Conservation (phyloP, 805 yeast species). For the Tetrapisispora pingtungensis region DNA sequence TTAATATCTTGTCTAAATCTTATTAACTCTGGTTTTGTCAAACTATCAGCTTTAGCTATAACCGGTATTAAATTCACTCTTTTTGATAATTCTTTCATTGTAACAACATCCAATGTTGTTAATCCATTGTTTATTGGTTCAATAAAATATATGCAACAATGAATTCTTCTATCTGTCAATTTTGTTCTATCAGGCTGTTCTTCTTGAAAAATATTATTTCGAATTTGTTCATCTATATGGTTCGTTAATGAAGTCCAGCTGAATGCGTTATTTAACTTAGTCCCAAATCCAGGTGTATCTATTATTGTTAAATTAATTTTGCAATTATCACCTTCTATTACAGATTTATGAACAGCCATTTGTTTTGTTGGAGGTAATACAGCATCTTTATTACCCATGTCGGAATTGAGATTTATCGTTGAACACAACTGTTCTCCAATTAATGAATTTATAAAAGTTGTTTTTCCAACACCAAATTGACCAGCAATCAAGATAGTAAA, state of each 20-base stretch:
- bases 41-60: slow-evolving; percentile 68
- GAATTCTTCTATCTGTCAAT: slow-evolving; percentile 59
- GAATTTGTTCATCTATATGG: slow-evolving; percentile 74
- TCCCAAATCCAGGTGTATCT: slow-evolving; percentile 76
- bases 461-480: slow-evolving; percentile 75
- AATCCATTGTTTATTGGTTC: slow-evolving; percentile 56
- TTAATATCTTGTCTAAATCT: slow-evolving; percentile 46
- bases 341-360: slow-evolving; percentile 34
- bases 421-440: slow-evolving; percentile 39
- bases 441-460: slow-evolving; percentile 71
- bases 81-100: slow-evolving; percentile 58
- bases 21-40: slow-evolving; percentile 42
- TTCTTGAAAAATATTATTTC: slow-evolving; percentile 58
- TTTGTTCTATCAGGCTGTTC: slow-evolving; percentile 55
- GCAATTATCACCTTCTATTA: slow-evolving; percentile 51
- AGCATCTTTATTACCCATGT: slow-evolving; percentile 28
- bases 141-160: slow-evolving; percentile 77
- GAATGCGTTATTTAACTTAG: slow-evolving; percentile 50
- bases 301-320: slow-evolving; percentile 50
- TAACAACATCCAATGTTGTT: slow-evolving; percentile 56
- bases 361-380: slow-evolving; percentile 2
- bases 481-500: slow-evolving; percentile 83
- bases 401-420: slow-evolving; percentile 28
- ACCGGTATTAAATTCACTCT: slow-evolving; percentile 78
- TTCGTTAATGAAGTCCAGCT: slow-evolving; percentile 61